Evolutionary conservation across 2,329 filamentous ascomycete genomes (phyloP).

Genomic region (Alternaria angustiovoidea): DNA sequence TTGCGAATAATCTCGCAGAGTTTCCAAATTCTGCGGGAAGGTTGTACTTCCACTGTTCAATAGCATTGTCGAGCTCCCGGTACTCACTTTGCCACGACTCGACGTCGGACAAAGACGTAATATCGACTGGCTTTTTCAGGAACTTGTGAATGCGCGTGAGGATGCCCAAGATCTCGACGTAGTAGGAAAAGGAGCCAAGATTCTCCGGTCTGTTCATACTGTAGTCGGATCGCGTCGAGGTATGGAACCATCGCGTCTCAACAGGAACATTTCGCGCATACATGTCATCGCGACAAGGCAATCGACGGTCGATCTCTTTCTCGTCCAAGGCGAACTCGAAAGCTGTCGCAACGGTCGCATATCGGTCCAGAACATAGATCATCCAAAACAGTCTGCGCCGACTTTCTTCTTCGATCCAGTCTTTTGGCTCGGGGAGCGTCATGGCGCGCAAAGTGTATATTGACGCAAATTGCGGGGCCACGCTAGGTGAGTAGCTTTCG

Average conservation of each 20-base stretch:
- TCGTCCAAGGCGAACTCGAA: slow-evolving; percentile 92
- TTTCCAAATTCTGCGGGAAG: slow-evolving; percentile 86
- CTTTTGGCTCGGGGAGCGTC: slow-evolving; percentile 80
- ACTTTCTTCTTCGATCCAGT: slow-evolving; percentile 90
- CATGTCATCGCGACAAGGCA: slow-evolving; percentile 87
- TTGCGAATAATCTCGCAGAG: slow-evolving; percentile 76
- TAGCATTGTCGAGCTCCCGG: slow-evolving; percentile 80
- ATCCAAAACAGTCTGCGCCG: slow-evolving; percentile 90
- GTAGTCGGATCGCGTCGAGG: slow-evolving; percentile 62
- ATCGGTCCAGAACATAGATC: slow-evolving; percentile 88
- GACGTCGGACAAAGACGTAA: slow-evolving; percentile 82
- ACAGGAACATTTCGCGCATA: slow-evolving; percentile 85
- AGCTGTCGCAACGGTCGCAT: slow-evolving; percentile 88
- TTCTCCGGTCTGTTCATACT: slow-evolving; percentile 77
- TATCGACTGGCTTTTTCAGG: slow-evolving; percentile 87
- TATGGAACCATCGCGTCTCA: slow-evolving; percentile 81
- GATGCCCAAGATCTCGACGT: slow-evolving; percentile 88
- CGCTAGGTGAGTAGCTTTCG: slow-evolving; percentile 79
- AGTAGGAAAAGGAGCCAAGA: slow-evolving; percentile 86
- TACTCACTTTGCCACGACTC: slow-evolving; percentile 90
- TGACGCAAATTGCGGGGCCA: slow-evolving; percentile 80
- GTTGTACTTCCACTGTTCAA: slow-evolving; percentile 84
- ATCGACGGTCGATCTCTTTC: slow-evolving; percentile 84
- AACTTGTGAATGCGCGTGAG: slow-evolving; percentile 88
- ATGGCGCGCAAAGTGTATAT: slow-evolving; percentile 90